Base-by-base conservation (phyloP, 805 yeast species). In the Barnettozyma californica region DNA sequence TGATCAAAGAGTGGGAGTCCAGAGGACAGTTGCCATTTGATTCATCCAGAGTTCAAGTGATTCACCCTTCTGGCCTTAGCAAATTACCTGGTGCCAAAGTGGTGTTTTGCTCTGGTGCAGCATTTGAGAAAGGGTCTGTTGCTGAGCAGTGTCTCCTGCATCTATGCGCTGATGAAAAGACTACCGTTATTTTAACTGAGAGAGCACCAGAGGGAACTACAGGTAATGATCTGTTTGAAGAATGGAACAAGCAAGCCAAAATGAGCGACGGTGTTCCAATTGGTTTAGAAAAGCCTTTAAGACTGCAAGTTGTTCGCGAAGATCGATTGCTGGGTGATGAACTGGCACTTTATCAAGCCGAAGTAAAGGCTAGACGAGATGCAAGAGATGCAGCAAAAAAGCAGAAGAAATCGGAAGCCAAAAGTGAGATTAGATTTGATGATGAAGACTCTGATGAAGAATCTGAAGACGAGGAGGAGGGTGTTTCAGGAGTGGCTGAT, bases 1-100 rank as follows among this genome's bases (percentile, higher is more conserved):
- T 90, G n/a, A 77, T 87, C 23, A 84, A 86, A 56, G 85, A 81
- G 41, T 90, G 96, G 92, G 96, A 89, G 59, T 70, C 76, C 8
- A 75, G 78, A 51, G 83, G 83, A 46, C 77, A 77, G 47, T 77
- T 84, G 2, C 96, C 97, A 1, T 91, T 92, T 61, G 95, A 87
- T 56, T 78, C 86, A 40, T 67, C 80, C 25, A 70, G 81, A 60
- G 77, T 83, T 51, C 79, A 84, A 59, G 69, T 81, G 45, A 67
- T 79, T 53, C 70, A 76, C 45, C 72, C 84, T n/a, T 67, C 70
- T 47, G 87, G 86, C 52, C 58, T 88, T 51, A 53, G 67, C 13
- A 74, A 68, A 42, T 65, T 78, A 42, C 70, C 78, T 18, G 88
- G 89, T 2, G 86, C 95, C 0, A 87, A 87, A 61, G 81, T 92